Base-by-base conservation (phyloP, 1,284 basidiomycete species). In the Heterobasidion occidentale region DNA sequence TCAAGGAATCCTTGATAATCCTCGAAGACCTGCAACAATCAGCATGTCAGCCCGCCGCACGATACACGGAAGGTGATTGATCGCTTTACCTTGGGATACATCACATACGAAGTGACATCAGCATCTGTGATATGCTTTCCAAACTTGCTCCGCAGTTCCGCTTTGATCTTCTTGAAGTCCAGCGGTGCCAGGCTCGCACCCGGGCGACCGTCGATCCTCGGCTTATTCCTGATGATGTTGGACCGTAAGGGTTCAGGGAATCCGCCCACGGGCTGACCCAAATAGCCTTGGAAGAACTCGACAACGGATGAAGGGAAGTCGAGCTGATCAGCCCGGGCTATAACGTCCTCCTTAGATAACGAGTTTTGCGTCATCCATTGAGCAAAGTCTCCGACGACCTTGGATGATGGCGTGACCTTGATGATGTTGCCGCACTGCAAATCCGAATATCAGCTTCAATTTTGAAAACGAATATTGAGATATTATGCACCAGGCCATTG, bases 391-490 rank as follows among this genome's bases (percentile, higher is more conserved):
- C 97, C 97, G 56, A 99, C 96, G 53, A 98, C 94, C 79, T 99
- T 98, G 58, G 97, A 99, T 19, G 97, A 98, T 44, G 97, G 97
- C 27, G 97, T 99, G 65, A 99, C 96, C 77, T 99, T 99, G 79
- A 99, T 90, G 69, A 99, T 90, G 68, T 98, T 95, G 53, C 97
- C 97, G 71, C 97, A 98, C 83, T 94, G 68, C 46, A 46, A 36
- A 34, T 19, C 27, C 35, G n/a, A 44, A 46, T 34, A 52, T 61
- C 46, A 63, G 59, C 38, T n/a, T 58, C 14, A 45, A 33, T 51
- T 47, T 19, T 11, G 15, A 51, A 17, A 35, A 19, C 36, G 49
- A 42, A 33, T 52, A 58, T 44, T 56, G 14, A 59, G 9, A 2
- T 55, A 52, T 34, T 54, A 76, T 84, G 64, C 65, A 91, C 90